Evolutionary conservation across 2,329 filamentous ascomycete species (phyloP).

Genomic region (Botryotinia narcissicola): DNA sequence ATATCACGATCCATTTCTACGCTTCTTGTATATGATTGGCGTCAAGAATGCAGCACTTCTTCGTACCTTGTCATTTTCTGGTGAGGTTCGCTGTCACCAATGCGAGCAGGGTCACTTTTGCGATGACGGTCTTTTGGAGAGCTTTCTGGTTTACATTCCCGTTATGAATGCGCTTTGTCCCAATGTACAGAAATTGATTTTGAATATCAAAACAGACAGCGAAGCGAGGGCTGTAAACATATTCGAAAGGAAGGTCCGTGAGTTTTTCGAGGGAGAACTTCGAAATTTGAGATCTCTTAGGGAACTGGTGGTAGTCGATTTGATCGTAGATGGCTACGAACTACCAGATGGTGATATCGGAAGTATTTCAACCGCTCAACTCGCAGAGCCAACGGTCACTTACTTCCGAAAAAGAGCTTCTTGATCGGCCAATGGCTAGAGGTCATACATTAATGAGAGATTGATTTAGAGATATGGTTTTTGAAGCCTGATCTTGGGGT

Average conservation of each 20-base stretch:
- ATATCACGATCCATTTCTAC: slow-evolving; percentile 23
- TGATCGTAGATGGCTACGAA: neutral
- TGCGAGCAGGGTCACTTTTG: neutral
- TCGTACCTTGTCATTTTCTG: neutral
- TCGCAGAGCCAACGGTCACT: neutral
- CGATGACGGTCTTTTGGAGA: neutral
- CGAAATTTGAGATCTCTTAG: neutral
- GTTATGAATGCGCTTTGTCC: neutral
- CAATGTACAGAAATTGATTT: neutral
- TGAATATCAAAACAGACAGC: neutral
- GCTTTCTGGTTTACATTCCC: neutral
- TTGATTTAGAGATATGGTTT: neutral
- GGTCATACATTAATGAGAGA: too few species aligned
- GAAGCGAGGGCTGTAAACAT: neutral
- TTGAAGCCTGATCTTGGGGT: neutral
- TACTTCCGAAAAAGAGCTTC: neutral
- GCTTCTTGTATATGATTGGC: slow-evolving; percentile 25
- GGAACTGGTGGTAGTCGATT: neutral
- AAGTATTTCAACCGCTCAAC: neutral
- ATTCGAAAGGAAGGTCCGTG: neutral
- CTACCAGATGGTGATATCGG: neutral
- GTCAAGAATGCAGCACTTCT: slow-evolving; percentile 14
- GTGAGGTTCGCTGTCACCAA: neutral
- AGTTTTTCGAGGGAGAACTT: neutral
- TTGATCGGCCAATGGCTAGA: neutral